Conservation (phyloP, 2,329 filamentous ascomycete genomes). For the Leptoxyphium fumago region DNA sequence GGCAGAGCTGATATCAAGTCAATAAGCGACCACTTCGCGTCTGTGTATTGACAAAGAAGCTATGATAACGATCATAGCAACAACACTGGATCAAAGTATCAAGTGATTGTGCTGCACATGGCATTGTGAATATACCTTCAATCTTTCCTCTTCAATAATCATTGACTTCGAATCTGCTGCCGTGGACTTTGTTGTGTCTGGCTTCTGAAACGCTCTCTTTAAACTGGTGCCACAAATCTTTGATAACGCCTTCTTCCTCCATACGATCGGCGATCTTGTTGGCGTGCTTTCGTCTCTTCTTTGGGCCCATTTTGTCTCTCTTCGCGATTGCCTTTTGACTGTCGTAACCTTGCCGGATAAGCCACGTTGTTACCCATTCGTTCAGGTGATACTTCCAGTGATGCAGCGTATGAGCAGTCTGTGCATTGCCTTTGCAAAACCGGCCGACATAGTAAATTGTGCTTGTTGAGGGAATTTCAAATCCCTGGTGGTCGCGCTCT, state of each 20-base stretch:
- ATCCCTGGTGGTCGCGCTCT: constrained; percentile 35
- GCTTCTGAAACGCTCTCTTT: constrained; percentile 46
- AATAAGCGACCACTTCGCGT: not conserved
- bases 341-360: constrained; percentile 44
- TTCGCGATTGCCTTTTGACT: constrained; percentile 42
- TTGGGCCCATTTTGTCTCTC: constrained; percentile 46
- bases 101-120: too few relatives aligned
- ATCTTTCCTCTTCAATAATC: not conserved
- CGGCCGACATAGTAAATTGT: constrained; percentile 39
- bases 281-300: constrained; percentile 44
- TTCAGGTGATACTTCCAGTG: constrained; percentile 69
- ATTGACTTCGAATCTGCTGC: not conserved
- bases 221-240: constrained; percentile 50
- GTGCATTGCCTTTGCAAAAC: constrained; percentile 48
- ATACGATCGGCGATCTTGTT: constrained; percentile 51
- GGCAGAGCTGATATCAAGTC: constrained; percentile 7
- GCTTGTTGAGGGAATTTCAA: constrained; percentile 28
- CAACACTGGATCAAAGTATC: too few relatives aligned
- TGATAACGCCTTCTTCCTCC: constrained; percentile 44
- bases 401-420: constrained; percentile 54
- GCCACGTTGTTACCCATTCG: constrained; percentile 50
- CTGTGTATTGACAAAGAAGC: too few relatives aligned
- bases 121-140: too few relatives aligned
- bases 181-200: constrained; percentile 23
- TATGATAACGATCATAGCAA: too few relatives aligned